Evolutionary conservation across 2,329 filamentous ascomycete genomes (phyloP), one percentile per base, ranked within the genome.

Genomic region (Spiromastix sp.): DNA sequence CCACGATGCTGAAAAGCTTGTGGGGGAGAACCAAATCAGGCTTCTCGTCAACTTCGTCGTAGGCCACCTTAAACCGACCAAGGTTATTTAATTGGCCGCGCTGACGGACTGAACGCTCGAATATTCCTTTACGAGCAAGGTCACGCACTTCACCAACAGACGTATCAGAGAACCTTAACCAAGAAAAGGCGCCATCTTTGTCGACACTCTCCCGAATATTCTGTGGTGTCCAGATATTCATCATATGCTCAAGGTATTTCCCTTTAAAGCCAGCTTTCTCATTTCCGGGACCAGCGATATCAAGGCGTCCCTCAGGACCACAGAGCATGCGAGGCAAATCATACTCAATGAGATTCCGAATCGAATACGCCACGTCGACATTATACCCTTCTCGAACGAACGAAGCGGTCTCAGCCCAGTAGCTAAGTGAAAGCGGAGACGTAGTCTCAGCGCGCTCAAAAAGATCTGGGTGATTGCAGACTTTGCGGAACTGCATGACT

Each of bases 401-500:
- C 0, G 87, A 95, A 0, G 85, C 87, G 0, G 89, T 95, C 65
- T 98, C 91, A 10, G 87, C 91, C 60, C 89, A 98, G 55, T 81
- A 76, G n/a, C 79, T 77, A 48, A 81, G 78, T 1, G 85, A 81
- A 50, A 89, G 80, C 0, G 91, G 85, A 6, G 87, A 94, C 16
- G 75, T 80, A 6, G 85, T 93, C 42, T 96, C 89, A 7, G 89
- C 87, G 30, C 91, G 81, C 60, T 98, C 87, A 48, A 98, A 98
- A 21, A 98, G 64, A 61, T 98, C 91, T 0, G 91, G 91, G 56
- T 98, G 91, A 54, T 98, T 98, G 67, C 91, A 98, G 38, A 98
- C 91, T 64, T 98, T 98, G 50, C 91, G 78, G 74, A 98, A 98
- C 63, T 98, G 91, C 91, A 98, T 98, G 44, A 98, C 91, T 45